A percentile compares a stretch with the other conserved stretches of the same genome.
These are phyloP conservation scores for Nemania diffusa DNA, from an alignment of 2,329 filamentous ascomycete genomes.

Conservation along the genomic window DNA sequence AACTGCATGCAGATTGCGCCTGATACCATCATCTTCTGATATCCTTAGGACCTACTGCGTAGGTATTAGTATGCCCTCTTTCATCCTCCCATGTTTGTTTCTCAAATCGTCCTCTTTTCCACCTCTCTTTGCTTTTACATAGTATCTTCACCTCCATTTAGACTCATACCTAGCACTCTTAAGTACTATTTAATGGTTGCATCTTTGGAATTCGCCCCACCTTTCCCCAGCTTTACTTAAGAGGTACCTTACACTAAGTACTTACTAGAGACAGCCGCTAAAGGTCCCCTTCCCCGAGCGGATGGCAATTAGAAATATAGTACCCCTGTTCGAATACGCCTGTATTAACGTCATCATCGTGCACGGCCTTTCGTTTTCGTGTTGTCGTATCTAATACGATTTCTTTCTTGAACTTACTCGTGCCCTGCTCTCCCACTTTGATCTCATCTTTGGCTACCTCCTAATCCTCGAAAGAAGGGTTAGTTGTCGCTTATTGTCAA, in stretches of 20 bases:
- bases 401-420: neutral
- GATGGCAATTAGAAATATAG: neutral
- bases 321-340: constrained; percentile 9
- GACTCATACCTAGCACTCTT: no score
- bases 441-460: neutral
- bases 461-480: neutral
- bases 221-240: neutral
- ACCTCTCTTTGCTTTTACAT: neutral
- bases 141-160: neutral
- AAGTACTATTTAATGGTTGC: neutral
- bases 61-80: neutral
- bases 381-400: neutral
- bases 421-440: neutral
- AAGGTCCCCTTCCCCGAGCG: neutral
- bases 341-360: constrained; percentile 24
- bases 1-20: neutral
- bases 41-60: neutral
- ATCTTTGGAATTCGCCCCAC: neutral
- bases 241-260: neutral
- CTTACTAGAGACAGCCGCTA: neutral
- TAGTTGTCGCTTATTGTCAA: neutral
- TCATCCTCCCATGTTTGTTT: neutral
- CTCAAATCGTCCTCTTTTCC: neutral
- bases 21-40: neutral
- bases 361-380: neutral